Evolutionary conservation across 2,329 filamentous ascomycete genomes (phyloP), one percentile per base, ranked within the genome.

Genomic region (Magnaporthales sp.): DNA sequence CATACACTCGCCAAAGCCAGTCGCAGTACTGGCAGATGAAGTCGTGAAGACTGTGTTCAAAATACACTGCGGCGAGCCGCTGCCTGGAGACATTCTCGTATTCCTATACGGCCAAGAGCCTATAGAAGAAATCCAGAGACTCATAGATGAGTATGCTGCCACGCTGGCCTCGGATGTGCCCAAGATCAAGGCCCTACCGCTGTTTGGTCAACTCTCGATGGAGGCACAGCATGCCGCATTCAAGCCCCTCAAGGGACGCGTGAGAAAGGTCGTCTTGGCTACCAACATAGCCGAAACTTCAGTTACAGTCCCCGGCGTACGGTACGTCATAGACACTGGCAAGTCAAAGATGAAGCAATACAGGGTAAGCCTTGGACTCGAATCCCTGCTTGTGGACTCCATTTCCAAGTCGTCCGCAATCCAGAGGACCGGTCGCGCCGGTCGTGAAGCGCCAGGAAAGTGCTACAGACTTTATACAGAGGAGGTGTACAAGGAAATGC

Each of bases 261-360:
- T 92, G 0, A 86, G 95, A 60, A 98, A 98, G 74, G 84, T 98
- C 13, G 93, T 99, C 0, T 81, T 99, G 0, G 90, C 93, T 0
- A 99, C 95, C 15, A 99, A 99, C 73, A 98, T 99, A 72, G 95
- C 95, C n/a, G 95, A 99, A 76, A 98, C 95, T 0, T 98, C 95
- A 1, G 91, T 99, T 68, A 99, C 95, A 0, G 93, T 99, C 0
- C 91, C 94, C 0, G 95, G 95, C 2, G 93, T 99, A 7, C 87
- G 92, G 4, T 95, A 91, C 71, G 94, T 99, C 10, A 85, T 99
- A 24, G 95, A 99, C 74, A 91, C 91, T 66, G 95, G 95, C 62
- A 97, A 97, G 73, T 91, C 91, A 9, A 99, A 99, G 75, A 86
- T 96, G 70, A 97, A 97, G 78, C 91, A 96, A 70, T 99, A 93